Percentiles rank a stretch among this genome's conserved stretches.
These are phyloP conservation scores for Phylloporus rhodoxanthus DNA, from an alignment of 768 basidiomycete genomes.

Conservation along the genomic window DNA sequence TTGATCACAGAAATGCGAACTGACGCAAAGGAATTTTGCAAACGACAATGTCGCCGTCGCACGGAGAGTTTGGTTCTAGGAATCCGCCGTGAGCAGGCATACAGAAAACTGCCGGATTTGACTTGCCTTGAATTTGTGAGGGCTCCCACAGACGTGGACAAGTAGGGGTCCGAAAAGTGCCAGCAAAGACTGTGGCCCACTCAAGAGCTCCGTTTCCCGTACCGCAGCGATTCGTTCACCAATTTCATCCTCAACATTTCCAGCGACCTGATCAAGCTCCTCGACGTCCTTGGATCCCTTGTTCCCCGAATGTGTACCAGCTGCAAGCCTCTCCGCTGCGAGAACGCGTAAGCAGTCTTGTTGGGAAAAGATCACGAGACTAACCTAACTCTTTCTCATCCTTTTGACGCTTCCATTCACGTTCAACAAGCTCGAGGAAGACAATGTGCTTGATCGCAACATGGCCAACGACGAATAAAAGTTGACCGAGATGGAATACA, in stretches of 20 bases:
- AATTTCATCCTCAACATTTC: slow-evolving; percentile 97
- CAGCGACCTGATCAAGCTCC: slow-evolving; percentile 95
- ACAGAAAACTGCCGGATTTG: background rate
- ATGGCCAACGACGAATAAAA: slow-evolving; percentile 95
- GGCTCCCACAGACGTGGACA: slow-evolving; percentile 84
- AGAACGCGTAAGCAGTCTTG: background rate
- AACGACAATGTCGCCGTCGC: slow-evolving; percentile 84
- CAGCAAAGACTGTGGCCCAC: slow-evolving; percentile 74
- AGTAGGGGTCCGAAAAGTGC: slow-evolving; percentile 86
- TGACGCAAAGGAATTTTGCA: slow-evolving; percentile 95
- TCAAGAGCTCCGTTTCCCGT: slow-evolving; percentile 82
- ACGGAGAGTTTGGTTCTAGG: slow-evolving; percentile 77
- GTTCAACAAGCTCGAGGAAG: slow-evolving; percentile 89
- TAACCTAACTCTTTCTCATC: slow-evolving; percentile 78
- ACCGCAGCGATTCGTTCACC: slow-evolving; percentile 84
- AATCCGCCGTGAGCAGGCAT: slow-evolving; percentile 4
- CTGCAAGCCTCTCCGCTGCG: slow-evolving; percentile 56
- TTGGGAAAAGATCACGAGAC: slow-evolving; percentile 16
- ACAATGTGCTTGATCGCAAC: slow-evolving; percentile 98
- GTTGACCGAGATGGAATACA: slow-evolving; percentile 83
- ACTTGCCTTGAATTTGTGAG: slow-evolving; percentile 81
- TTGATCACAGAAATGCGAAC: slow-evolving; percentile 87
- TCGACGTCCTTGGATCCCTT: slow-evolving; percentile 57
- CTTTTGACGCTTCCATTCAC: slow-evolving; percentile 95
- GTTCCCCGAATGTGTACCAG: slow-evolving; percentile 32